phyloP scores from a whole-genome alignment of 2,329 filamentous ascomycete species.

The Pyricularia pennisetigena region DNA sequence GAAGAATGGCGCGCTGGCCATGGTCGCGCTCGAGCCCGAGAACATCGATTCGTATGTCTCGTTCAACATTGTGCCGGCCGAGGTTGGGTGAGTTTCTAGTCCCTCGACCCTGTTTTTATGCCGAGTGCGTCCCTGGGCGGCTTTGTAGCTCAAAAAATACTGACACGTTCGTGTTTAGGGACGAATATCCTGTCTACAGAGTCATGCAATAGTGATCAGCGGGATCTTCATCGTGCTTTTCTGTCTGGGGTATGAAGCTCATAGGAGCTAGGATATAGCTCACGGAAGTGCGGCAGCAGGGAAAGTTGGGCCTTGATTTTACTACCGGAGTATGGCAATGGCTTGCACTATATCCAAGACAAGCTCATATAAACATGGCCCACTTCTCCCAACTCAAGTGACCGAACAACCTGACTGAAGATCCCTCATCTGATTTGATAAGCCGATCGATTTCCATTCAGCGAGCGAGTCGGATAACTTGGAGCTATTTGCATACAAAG shows the following conservation, averaged over 20 bases:
- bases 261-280: no score
- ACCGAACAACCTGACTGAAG: background rate
- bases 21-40: conserved; percentile 1
- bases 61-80: background rate
- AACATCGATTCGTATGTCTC: conserved; percentile 1
- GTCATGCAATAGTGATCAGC: background rate
- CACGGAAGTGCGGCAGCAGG: no score
- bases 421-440: background rate
- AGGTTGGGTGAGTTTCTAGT: background rate
- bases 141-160: background rate
- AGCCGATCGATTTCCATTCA: background rate
- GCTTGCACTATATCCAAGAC: background rate
- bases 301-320: background rate
- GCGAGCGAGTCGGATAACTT: background rate
- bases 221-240: background rate
- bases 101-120: background rate
- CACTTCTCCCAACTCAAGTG: background rate
- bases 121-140: background rate
- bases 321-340: background rate
- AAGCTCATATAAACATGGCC: background rate
- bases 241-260: no score
- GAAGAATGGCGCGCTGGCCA: background rate
- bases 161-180: background rate
- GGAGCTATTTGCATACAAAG: background rate
- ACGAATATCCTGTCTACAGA: background rate